These are phyloP conservation scores for Globisporangium viniferum DNA, from an alignment of 352 stramenopile genomes.

Conservation along the genomic window DNA sequence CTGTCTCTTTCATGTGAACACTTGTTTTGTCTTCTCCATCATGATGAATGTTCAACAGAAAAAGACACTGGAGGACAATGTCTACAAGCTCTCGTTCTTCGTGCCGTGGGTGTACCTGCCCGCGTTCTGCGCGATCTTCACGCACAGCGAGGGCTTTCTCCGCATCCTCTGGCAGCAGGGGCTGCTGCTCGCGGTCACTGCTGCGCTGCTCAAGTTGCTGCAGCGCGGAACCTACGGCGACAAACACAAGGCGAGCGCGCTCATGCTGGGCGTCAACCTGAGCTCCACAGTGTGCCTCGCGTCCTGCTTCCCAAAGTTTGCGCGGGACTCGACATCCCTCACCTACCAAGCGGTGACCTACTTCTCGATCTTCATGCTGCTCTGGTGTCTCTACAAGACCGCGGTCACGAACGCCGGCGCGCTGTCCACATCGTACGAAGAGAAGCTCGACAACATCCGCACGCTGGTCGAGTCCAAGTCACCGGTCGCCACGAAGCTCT, in stretches of 20 bases:
- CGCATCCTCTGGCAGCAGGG: constrained; percentile 37
- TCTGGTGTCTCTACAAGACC: constrained; percentile 57
- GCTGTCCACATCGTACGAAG: constrained; percentile 59
- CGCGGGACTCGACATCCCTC: constrained; percentile 21
- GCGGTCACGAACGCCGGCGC: constrained; percentile 50
- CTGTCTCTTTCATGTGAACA: background rate
- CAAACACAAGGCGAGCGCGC: constrained; percentile 66
- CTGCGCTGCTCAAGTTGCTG: constrained; percentile 47
- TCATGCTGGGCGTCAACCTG: constrained; percentile 78
- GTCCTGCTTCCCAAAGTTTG: constrained; percentile 37
- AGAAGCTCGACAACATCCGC: constrained; percentile 68
- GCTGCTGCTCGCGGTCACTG: constrained; percentile 29
- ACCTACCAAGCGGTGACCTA: constrained; percentile 23
- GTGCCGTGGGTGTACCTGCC: constrained; percentile 70
- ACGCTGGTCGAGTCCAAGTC: constrained; percentile 73
- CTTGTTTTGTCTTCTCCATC: background rate
- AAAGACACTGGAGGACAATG: constrained; percentile 50
- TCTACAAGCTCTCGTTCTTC: constrained; percentile 75
- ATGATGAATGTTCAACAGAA: constrained; percentile 28
- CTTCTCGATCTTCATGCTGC: constrained; percentile 34
- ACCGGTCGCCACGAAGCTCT: constrained; percentile 69
- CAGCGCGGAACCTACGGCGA: constrained; percentile 65
- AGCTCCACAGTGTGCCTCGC: constrained; percentile 65
- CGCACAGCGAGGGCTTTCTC: constrained; percentile 26
- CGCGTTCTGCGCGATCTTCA: constrained; percentile 35